phyloP scores from a whole-genome alignment of 1,139 yeast species.

The Saccharomyces hybrid region DNA sequence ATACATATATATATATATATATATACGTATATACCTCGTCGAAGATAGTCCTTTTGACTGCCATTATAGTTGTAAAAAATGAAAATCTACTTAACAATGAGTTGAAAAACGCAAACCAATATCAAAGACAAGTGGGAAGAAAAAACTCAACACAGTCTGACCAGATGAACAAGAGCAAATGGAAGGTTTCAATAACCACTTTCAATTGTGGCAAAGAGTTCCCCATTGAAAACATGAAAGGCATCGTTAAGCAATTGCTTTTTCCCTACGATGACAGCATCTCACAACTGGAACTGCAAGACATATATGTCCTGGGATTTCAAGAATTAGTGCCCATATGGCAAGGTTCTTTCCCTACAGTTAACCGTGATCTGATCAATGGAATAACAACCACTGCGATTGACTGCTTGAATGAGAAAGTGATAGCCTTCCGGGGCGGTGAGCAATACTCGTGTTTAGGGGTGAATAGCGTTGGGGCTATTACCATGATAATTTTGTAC shows the following conservation, averaged over 20 bases:
- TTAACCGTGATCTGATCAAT: slow-evolving; percentile 12
- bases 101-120: too few species aligned
- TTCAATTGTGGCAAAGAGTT: slow-evolving; percentile 30
- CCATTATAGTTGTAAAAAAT: background rate
- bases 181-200: slow-evolving; percentile 19
- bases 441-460: slow-evolving; percentile 22
- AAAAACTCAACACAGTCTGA: background rate
- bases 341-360: slow-evolving; percentile 45
- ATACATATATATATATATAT: background rate
- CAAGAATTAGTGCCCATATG: slow-evolving; percentile 66
- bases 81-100: background rate
- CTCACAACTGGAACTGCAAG: slow-evolving; percentile 31
- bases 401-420: slow-evolving; percentile 33
- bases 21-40: background rate
- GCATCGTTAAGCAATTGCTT: slow-evolving; percentile 12
- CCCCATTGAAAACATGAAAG: slow-evolving; percentile 15
- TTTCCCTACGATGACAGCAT: slow-evolving; percentile 12
- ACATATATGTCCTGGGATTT: slow-evolving; percentile 57
- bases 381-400: slow-evolving; percentile 38
- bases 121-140: background rate
- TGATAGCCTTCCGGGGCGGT: background rate
- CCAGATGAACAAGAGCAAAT: background rate
- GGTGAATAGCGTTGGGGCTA: slow-evolving; percentile 52
- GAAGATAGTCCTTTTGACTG: background rate
- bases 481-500: slow-evolving; percentile 49